A percentile compares a stretch with the other conserved stretches of the same genome.
phyloP scores from a whole-genome alignment of 345 rosid species.

The Noccaea bulbosa region DNA sequence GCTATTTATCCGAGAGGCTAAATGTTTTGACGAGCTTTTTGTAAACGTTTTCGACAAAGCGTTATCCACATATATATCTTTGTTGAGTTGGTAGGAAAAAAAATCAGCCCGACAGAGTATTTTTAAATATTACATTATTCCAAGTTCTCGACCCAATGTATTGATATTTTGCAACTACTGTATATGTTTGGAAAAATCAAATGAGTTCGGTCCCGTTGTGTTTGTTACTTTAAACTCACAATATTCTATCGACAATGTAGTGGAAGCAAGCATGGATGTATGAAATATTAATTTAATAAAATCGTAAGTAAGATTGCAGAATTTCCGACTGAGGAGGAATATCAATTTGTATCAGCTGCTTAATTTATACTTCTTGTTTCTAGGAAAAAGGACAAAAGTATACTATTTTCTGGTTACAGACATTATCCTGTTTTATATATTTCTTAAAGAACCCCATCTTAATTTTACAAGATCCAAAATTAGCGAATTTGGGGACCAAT shows the following conservation, averaged over 20 bases:
- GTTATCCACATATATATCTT: not conserved
- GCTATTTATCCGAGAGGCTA: not conserved
- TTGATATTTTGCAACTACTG: not conserved
- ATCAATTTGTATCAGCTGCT: constrained; percentile 16
- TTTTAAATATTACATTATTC: not conserved
- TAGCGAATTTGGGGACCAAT: not conserved
- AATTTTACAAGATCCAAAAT: not conserved
- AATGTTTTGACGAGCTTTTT: not conserved
- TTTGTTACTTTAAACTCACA: constrained; percentile 5
- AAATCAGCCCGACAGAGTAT: not conserved
- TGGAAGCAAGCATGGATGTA: constrained; percentile 31
- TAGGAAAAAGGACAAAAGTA: not conserved
- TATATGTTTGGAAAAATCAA: not conserved
- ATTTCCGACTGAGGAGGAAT: constrained; percentile 8
- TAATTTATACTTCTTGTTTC: constrained; percentile 25
- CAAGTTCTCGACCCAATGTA: not conserved
- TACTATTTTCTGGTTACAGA: not conserved
- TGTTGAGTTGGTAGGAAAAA: constrained; percentile 9
- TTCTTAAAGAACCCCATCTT: not conserved
- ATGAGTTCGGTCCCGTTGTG: constrained; percentile 3
- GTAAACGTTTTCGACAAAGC: not conserved
- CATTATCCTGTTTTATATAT: constrained; percentile 12
- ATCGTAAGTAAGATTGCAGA: constrained; percentile 30
- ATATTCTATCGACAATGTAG: constrained; percentile 10
- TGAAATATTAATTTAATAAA: not conserved